Conservation (phyloP, 1,139 yeast species). For the Kazachstania sp. region DNA sequence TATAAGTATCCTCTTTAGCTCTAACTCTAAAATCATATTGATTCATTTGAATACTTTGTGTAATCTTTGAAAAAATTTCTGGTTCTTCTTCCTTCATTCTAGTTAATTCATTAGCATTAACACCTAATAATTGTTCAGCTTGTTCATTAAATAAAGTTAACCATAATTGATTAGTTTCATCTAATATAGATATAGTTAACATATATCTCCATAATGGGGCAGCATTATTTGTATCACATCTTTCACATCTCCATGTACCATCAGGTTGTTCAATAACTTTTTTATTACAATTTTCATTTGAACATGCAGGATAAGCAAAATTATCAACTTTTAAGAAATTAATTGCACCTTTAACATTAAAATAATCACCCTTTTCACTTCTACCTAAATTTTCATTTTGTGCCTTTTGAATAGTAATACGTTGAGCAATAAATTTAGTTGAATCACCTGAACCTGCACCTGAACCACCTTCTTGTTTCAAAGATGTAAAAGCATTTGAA, state of each 20-base stretch:
- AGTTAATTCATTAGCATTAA: conserved; percentile 59
- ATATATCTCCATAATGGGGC: conserved; percentile 76
- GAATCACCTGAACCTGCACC: conserved; percentile 28
- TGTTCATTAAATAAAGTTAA: conserved; percentile 79
- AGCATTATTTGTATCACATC: conserved; percentile 62
- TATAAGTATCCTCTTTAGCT: conserved; percentile 77
- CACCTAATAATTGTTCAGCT: conserved; percentile 61
- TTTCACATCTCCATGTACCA: conserved; percentile 88
- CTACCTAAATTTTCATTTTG: conserved; percentile 64
- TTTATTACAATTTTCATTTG: conserved; percentile 64
- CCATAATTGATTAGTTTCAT: conserved; percentile 80
- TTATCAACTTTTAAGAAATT: conserved; percentile 64
- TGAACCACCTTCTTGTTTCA: conserved; percentile 39
- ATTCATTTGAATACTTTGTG: conserved; percentile 51
- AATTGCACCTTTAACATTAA: conserved; percentile 64
- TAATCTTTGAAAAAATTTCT: conserved; percentile 39
- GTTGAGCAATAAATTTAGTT: conserved; percentile 34
- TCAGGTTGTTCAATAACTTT: conserved; percentile 69
- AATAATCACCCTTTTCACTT: conserved; percentile 71
- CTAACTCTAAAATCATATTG: conserved; percentile 68
- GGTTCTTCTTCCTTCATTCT: conserved; percentile 44
- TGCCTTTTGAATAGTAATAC: conserved; percentile 61
- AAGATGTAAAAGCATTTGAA: conserved; percentile 49
- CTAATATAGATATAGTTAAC: conserved; percentile 62
- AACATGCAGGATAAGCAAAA: conserved; percentile 89